Percentiles rank a stretch among this genome's conserved stretches.
These are phyloP conservation scores for Phaeodactylum tricornutum DNA, from an alignment of 108 stramenopile genomes.

Conservation along the genomic window DNA sequence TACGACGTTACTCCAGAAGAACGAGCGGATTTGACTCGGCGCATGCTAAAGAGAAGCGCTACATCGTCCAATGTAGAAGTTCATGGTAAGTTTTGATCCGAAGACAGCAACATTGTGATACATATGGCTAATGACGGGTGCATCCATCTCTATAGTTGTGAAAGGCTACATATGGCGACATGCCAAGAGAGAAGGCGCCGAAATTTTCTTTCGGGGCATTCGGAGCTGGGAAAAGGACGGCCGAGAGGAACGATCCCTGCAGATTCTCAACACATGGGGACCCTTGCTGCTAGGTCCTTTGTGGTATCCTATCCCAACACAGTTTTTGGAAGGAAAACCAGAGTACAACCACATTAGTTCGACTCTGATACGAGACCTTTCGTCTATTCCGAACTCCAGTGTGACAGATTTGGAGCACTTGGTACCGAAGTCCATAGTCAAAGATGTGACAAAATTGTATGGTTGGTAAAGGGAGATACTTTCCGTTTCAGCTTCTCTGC, in stretches of 20 bases:
- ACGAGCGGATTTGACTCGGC: constrained; percentile 41
- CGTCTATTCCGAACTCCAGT: too few species aligned
- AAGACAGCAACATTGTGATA: neutral
- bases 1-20: constrained; percentile 63
- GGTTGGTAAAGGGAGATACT: too few species aligned
- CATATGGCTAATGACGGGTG: neutral
- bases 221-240: constrained; percentile 82
- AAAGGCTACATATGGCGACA: constrained; percentile 80
- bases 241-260: constrained; percentile 51
- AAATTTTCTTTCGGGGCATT: constrained; percentile 68
- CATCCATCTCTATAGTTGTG: neutral
- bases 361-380: constrained; percentile 52
- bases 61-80: constrained; percentile 47
- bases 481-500: too few species aligned
- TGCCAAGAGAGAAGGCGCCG: constrained; percentile 43
- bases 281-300: constrained; percentile 49
- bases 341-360: constrained; percentile 68
- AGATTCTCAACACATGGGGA: constrained; percentile 55
- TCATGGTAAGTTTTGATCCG: constrained; percentile 26
- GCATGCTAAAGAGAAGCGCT: constrained; percentile 15
- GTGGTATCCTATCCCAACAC: constrained; percentile 53
- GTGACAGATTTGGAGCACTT: too few species aligned
- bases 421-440: too few species aligned
- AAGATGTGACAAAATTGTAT: too few species aligned
- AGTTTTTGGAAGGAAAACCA: constrained; percentile 73